Base-by-base conservation (phyloP, 2,329 filamentous ascomycete species). In the Cladosporium sp. region DNA sequence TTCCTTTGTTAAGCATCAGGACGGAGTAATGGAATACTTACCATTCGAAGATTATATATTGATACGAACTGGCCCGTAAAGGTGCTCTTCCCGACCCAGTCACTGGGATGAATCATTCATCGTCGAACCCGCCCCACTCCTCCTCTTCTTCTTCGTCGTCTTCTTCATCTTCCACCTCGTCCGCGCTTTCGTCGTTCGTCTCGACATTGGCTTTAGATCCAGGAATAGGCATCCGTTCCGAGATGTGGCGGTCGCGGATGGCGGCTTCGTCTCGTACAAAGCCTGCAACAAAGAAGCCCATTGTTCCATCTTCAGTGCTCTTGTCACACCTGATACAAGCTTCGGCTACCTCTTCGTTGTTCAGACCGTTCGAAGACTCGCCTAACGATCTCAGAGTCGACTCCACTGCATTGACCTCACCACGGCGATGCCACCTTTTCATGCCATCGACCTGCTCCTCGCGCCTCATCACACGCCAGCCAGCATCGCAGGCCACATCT, bases 201-300 rank as follows among this genome's bases (percentile, higher is more conserved):
- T 35, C 25, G 15, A 35, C 25, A 6, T 48, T 25, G 8, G 45
- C n/a, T 13, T 48, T 48, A 3, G 17, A 6, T 5, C 58, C 17
- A 3, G 34, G 24, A 35, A 2, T 28, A 39, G 1, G 35, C 40
- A 22, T 57, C 54, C 17, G 17, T 17, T 39, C 44, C 48, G n/a
- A 4, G 12, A 20, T 19, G 4, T 15, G 17, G 8, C 25, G 20
- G 24, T 28, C 20, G 39, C 48, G 54, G 17, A 45, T 45, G 24
- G 42, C 24, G 28, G 42, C 25, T 2, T 47, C 64, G 42, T 88
- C 83, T 54, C 89, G 79, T 3, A 90, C 81, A 73, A 99, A 96
- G 0, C 82, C 90, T n/a, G 85, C 91, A 19, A 97, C 89, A 66
- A 99, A 99, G 74, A 99, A 97, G 0, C 94, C 93, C 83, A 97